phyloP scores from a whole-genome alignment of 2,329 filamentous ascomycete species.

The Monosporascus sp. region DNA sequence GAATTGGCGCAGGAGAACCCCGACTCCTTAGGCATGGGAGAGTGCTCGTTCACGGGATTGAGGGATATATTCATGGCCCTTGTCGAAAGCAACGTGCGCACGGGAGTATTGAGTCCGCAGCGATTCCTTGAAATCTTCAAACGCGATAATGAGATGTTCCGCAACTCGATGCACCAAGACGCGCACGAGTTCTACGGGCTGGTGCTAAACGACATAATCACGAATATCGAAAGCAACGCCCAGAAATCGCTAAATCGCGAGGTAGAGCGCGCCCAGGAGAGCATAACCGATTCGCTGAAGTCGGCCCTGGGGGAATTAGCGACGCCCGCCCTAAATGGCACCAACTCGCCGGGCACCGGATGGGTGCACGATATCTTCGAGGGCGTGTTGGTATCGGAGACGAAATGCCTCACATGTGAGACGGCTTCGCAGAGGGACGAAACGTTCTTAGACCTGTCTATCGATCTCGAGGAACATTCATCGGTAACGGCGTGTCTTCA shows the following conservation, averaged over 20 bases:
- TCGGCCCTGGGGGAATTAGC: conserved; percentile 34
- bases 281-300: conserved; percentile 48
- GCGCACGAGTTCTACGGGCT: conserved; percentile 96
- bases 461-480: conserved; percentile 90
- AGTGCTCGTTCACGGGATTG: conserved; percentile 88
- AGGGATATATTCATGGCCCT: conserved; percentile 95
- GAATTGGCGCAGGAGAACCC: conserved; percentile 80
- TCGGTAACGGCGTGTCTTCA: conserved; percentile 93
- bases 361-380: conserved; percentile 99
- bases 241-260: conserved; percentile 53
- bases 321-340: conserved; percentile 31
- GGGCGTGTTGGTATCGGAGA: conserved; percentile 90
- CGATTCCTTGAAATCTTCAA: conserved; percentile 92
- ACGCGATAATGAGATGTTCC: conserved; percentile 94
- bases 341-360: conserved; percentile 60
- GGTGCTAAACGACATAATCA: conserved; percentile 90
- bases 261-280: conserved; percentile 34
- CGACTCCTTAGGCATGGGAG: conserved; percentile 81
- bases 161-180: conserved; percentile 95
- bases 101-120: conserved; percentile 85
- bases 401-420: conserved; percentile 92
- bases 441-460: conserved; percentile 91
- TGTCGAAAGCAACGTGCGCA: conserved; percentile 73
- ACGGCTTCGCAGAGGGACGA: conserved; percentile 93
- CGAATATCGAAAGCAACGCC: conserved; percentile 87